phyloP scores from a whole-genome alignment of 352 stramenopile species.

The Peronospora destructor region DNA sequence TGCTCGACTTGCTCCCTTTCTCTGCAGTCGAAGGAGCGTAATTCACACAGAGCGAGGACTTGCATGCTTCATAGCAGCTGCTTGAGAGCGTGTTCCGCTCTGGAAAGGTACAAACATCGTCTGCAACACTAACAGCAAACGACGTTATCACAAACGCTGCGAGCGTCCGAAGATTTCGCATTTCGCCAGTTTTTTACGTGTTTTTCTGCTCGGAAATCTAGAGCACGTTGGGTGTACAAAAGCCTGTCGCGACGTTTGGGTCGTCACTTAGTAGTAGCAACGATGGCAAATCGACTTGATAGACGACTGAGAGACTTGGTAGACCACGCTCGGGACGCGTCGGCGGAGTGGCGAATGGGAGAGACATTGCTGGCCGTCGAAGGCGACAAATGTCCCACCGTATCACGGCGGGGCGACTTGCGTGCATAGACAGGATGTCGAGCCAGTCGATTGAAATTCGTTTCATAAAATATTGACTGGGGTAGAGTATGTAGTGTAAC shows the following conservation, averaged over 20 bases:
- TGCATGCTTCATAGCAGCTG: slow-evolving; percentile 47
- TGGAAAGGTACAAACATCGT: slow-evolving; percentile 30
- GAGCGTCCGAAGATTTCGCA: slow-evolving; percentile 4
- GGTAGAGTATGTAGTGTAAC: background rate
- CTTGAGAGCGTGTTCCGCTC: slow-evolving; percentile 51
- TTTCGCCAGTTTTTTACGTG: background rate
- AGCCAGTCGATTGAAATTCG: slow-evolving; percentile 15
- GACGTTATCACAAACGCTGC: slow-evolving; percentile 2
- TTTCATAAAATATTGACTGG: slow-evolving; percentile 11
- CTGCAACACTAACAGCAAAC: background rate
- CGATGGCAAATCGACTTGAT: background rate
- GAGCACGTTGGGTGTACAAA: background rate
- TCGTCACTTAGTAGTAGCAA: background rate
- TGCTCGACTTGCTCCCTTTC: slow-evolving; percentile 25
- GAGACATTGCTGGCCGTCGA: slow-evolving; percentile 8
- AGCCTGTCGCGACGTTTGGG: background rate
- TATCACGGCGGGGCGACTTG: slow-evolving; percentile 6
- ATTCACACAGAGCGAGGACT: slow-evolving; percentile 50
- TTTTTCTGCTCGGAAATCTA: background rate
- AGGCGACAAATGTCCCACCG: slow-evolving; percentile 22
- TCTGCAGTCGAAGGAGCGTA: slow-evolving; percentile 37
- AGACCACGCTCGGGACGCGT: background rate
- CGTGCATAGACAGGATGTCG: slow-evolving; percentile 12
- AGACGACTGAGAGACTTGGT: slow-evolving; percentile 6
- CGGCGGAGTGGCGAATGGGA: slow-evolving; percentile 4